Evolutionary conservation across 2,329 filamentous ascomycete species (phyloP).

Genomic region (Trichoderma pleuroti): DNA sequence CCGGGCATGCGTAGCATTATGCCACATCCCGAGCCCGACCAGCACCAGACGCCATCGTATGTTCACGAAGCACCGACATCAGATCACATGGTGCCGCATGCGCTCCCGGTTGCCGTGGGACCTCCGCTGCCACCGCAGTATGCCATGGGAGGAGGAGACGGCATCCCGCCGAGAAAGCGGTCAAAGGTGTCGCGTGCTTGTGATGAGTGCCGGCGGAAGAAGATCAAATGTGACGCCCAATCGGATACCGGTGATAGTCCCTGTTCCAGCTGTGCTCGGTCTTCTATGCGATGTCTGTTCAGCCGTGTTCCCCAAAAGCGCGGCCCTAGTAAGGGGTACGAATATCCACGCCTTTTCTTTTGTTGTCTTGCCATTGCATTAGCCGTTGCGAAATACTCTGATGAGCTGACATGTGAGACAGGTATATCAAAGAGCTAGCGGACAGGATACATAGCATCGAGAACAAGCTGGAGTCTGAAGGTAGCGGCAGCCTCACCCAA

Average conservation of each 20-base stretch:
- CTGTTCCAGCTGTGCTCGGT: slow-evolving; percentile 77
- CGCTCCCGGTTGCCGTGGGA: slow-evolving; percentile 36
- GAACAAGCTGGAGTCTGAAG: slow-evolving; percentile 63
- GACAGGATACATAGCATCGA: slow-evolving; percentile 81
- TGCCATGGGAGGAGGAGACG: slow-evolving; percentile 51
- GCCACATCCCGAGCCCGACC: slow-evolving; percentile 40
- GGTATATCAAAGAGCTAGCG: slow-evolving; percentile 88
- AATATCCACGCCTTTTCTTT: not conserved
- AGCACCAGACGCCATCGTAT: slow-evolving; percentile 36
- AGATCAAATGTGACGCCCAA: slow-evolving; percentile 82
- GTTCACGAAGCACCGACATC: slow-evolving; percentile 37
- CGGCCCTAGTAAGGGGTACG: slow-evolving; percentile 80
- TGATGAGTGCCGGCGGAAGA: slow-evolving; percentile 85
- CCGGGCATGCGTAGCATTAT: slow-evolving; percentile 42
- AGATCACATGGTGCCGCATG: slow-evolving; percentile 37
- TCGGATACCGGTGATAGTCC: slow-evolving; percentile 69
- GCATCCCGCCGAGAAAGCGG: slow-evolving; percentile 67
- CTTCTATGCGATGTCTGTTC: slow-evolving; percentile 75
- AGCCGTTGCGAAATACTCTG: not conserved
- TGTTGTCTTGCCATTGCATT: not conserved
- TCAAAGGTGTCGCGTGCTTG: slow-evolving; percentile 86
- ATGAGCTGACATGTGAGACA: slow-evolving; percentile 33
- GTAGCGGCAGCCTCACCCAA: slow-evolving; percentile 39
- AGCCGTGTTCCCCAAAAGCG: slow-evolving; percentile 85
- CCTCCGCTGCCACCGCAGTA: slow-evolving; percentile 38